Percentiles rank a stretch among this genome's conserved stretches.
These are phyloP conservation scores for Ophiostoma sp. DNA, from an alignment of 2,329 filamentous ascomycete genomes.

Conservation along the genomic window DNA sequence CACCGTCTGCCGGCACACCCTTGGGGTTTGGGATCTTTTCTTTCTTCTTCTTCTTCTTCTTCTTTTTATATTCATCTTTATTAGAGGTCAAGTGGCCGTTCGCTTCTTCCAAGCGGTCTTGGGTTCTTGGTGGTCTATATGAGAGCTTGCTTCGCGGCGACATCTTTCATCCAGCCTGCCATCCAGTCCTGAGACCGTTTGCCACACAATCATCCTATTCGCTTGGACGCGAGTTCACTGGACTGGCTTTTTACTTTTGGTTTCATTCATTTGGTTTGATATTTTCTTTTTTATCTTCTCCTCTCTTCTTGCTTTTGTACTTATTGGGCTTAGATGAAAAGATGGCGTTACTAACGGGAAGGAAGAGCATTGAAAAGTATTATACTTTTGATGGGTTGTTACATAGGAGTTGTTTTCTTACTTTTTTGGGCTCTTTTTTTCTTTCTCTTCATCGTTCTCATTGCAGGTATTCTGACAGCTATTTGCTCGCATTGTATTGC, in stretches of 20 bases:
- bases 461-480: conserved; percentile 8
- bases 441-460: conserved; percentile 1
- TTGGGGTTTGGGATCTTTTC: neutral
- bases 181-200: neutral
- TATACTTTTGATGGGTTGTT: conserved; percentile 15
- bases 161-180: neutral
- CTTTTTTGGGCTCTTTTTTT: neutral
- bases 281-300: neutral
- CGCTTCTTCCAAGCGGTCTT: neutral
- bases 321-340: neutral
- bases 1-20: neutral
- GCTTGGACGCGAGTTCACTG: neutral
- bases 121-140: neutral
- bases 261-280: conserved; percentile 6
- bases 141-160: neutral
- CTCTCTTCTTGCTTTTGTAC: conserved; percentile 10
- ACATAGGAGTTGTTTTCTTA: neutral
- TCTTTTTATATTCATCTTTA: neutral
- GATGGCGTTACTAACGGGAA: conserved; percentile 18
- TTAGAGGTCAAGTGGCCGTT: neutral
- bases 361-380: conserved; percentile 19
- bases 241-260: neutral
- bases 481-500: neutral
- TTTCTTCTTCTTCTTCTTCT: neutral
- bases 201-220: neutral